Base-by-base conservation (phyloP, 2,329 filamentous ascomycete species). In the Dissoconium aciculare region DNA sequence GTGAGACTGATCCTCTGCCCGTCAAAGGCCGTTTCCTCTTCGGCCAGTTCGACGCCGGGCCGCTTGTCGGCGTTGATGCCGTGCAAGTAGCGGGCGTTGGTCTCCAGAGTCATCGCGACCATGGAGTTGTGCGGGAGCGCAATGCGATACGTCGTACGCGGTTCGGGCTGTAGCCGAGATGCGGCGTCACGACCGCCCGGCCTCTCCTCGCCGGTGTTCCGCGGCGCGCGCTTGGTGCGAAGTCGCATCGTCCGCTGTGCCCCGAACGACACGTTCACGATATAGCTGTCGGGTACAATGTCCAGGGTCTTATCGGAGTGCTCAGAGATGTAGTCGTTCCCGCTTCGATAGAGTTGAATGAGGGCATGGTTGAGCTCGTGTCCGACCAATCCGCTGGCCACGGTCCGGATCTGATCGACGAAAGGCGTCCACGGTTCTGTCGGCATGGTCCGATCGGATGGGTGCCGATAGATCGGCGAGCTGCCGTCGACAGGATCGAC, bases 261-360 rank as follows among this genome's bases (percentile, higher is more conserved):
- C 1, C 89, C 89, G n/a, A 95, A 67, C 42, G 83, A 93, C 29
- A 93, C 73, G 49, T 95, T 98, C 41, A 85, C 83, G 42, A 98
- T 92, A 36, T 67, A 85, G 14, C 80, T 89, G 4, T 67, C 74
- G 15, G 69, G 71, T 9, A 73, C 74, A 34, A 98, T 89, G 52
- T 98, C 89, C 14, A 98, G 63, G 0, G 87, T 93, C 58, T 98
- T 98, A 53, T 98, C 89, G 23, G 83, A 91, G 50, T 98, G 89
- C 51, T 98, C 89, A 1, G 82, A 89, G 39, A 98, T 98, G 51
- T 83, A 83, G 56, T 98, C 89, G 28, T 71, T 73, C 3, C 87
- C 82, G 43, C 69, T 68, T n/a, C 89, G 80, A 50, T 98, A 98
- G 35, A 84, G 70, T 50, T 98, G 89, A 27, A 98, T 91, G 28